Evolutionary conservation across 129 eudicot species (phyloP).

Genomic region (Arctium minus): DNA sequence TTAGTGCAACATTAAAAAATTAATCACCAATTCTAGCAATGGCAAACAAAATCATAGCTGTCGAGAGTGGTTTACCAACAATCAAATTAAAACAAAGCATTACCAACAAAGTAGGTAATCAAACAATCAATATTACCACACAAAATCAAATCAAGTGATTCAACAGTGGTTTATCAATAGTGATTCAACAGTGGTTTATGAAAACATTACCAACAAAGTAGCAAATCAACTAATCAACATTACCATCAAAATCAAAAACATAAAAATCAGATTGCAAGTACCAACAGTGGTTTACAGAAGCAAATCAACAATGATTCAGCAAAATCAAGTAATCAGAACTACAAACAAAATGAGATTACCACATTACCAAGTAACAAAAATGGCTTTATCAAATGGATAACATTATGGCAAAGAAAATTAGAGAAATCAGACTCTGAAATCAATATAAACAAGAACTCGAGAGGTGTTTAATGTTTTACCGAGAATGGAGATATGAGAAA

Average conservation of each 20-base stretch:
- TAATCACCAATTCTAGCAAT: background rate
- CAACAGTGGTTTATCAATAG: too few relatives aligned
- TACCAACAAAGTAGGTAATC: too few relatives aligned
- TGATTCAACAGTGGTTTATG: too few relatives aligned
- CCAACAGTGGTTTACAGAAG: background rate
- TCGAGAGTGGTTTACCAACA: background rate
- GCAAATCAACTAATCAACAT: background rate
- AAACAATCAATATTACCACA: too few relatives aligned
- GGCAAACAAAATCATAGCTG: background rate
- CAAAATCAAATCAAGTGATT: too few relatives aligned
- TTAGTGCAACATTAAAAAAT: background rate
- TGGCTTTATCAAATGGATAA: too few relatives aligned
- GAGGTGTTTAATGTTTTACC: too few relatives aligned
- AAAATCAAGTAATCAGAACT: background rate
- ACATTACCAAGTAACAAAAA: background rate
- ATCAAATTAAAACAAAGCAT: too few relatives aligned
- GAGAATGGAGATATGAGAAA: too few relatives aligned
- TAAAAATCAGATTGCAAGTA: background rate
- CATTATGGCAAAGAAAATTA: background rate
- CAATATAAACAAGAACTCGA: too few relatives aligned
- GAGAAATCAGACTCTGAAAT: too few relatives aligned
- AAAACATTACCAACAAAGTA: too few relatives aligned
- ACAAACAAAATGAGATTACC: background rate
- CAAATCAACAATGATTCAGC: background rate
- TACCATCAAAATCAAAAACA: background rate